Base-by-base conservation (phyloP, 306 rosid genomes). In the Vachellia collinsii region DNA sequence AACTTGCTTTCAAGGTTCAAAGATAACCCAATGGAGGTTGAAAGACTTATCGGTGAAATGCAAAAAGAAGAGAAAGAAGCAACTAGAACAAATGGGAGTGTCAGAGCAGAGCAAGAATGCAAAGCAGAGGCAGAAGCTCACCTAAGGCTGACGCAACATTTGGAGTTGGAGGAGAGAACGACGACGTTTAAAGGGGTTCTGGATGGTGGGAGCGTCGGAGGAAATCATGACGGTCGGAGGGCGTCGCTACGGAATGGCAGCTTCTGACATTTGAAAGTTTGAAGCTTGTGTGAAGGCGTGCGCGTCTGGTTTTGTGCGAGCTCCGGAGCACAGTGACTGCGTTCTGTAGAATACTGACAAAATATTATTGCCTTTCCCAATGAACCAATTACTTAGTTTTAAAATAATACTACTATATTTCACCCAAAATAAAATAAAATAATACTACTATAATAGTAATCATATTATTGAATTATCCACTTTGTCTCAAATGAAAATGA, bases 221-320 rank as follows among this genome's bases (percentile, higher is more conserved):
- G 37, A 20, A 53, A 17, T 54, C 59, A 43, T 19, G n/a, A 19
- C 13, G 70, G 23, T 16, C 5, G n/a, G n/a, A 50, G n/a, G 56
- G 16, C 8, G 38, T 13, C 44, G 29, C 53, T 47, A 6, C 11
- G 41, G 65, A 53, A 69, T 85, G 73, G 68, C 72, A 80, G 51
- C 16, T 44, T 59, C 44, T 80, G 85, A 74, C 86, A 84, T 62
- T 76, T 77, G 80, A 83, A 80, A 80, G 81, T 81, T 63, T 75
- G 80, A 77, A 81, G 70, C 66, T 59, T 76, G 25, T 13, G 80
- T 41, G 83, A 54, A 72, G 62, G 58, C 51, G 69, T 72, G 82
- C 25, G 86, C 76, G 81, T 75, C 78, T 79, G 20, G 47, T 51
- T 53, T 5, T 36, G 74, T 39, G 73, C 8, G 65, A 74, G 37